Evolutionary conservation across 1,139 yeast species (phyloP).

Genomic region (Nakaseomyces delphensis): DNA sequence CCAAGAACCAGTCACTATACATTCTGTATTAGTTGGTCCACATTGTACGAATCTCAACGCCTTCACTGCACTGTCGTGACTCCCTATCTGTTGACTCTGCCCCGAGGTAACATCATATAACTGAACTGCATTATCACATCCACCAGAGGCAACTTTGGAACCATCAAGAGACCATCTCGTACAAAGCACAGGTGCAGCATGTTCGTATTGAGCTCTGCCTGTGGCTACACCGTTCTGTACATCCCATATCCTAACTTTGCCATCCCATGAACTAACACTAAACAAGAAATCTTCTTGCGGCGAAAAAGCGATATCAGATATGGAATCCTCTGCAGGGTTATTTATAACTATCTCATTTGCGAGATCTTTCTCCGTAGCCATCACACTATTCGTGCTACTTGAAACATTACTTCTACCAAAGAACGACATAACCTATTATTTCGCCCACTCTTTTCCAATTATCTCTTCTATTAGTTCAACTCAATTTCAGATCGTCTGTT

Average conservation of each 20-base stretch:
- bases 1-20: constrained; percentile 92
- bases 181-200: constrained; percentile 77
- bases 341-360: constrained; percentile 68
- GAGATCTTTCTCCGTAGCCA: constrained; percentile 60
- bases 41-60: constrained; percentile 70
- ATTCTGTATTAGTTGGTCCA: constrained; percentile 73
- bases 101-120: constrained; percentile 76
- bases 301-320: constrained; percentile 83
- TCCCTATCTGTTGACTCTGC: constrained; percentile 77
- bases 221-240: constrained; percentile 58
- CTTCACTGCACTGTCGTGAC: constrained; percentile 75
- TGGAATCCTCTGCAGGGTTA: constrained; percentile 87
- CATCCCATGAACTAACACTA: constrained; percentile 91
- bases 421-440: constrained; percentile 21
- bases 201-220: constrained; percentile 86
- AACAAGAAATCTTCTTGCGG: constrained; percentile 74
- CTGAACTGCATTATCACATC: constrained; percentile 84
- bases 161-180: constrained; percentile 86
- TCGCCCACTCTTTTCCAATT: background rate
- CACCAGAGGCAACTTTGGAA: constrained; percentile 79
- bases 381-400: constrained; percentile 29
- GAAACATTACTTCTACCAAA: constrained; percentile 16
- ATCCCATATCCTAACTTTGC: constrained; percentile 87
- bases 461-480: no score
- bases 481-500: no score